These are phyloP conservation scores for Colletotrichum australisinense DNA, from an alignment of 2,329 filamentous ascomycete genomes.

Conservation along the genomic window DNA sequence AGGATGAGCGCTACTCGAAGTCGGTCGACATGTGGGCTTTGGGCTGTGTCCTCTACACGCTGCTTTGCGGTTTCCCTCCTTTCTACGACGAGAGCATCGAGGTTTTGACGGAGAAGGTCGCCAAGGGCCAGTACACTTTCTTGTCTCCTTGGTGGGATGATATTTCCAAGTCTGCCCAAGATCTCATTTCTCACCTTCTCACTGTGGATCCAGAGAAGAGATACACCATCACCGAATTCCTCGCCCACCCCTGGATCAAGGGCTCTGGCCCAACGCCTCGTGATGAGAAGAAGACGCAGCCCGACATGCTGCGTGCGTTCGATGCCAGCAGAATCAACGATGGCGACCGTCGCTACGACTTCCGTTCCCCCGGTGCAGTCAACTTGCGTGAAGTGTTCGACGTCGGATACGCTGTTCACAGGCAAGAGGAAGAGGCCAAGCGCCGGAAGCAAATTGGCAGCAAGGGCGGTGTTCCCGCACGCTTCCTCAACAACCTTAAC, in stretches of 20 bases:
- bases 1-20: slow-evolving; percentile 98
- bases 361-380: slow-evolving; percentile 93
- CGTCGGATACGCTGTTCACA: slow-evolving; percentile 96
- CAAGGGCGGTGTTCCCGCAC: slow-evolving; percentile 72
- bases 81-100: slow-evolving; percentile 99
- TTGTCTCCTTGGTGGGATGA: slow-evolving; percentile 99
- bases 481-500: slow-evolving; percentile 71
- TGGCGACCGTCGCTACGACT: slow-evolving; percentile 81
- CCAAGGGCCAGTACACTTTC: slow-evolving; percentile 96
- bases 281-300: slow-evolving; percentile 67
- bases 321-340: slow-evolving; percentile 65
- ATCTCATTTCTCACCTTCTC: slow-evolving; percentile 91
- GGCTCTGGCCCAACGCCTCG: slow-evolving; percentile 68
- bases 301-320: slow-evolving; percentile 65
- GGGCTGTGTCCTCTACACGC: slow-evolving; percentile 94
- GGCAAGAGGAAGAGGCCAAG: slow-evolving; percentile 96
- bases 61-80: slow-evolving; percentile 96
- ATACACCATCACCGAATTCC: slow-evolving; percentile 92
- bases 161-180: slow-evolving; percentile 93
- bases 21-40: slow-evolving; percentile 99
- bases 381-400: slow-evolving; percentile 98
- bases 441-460: slow-evolving; percentile 84
- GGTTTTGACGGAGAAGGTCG: slow-evolving; percentile 96
- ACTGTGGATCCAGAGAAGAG: slow-evolving; percentile 96
- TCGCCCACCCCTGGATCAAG: slow-evolving; percentile 94